Base-by-base conservation (phyloP, 306 rosid species). In the Cucumis hystrix region DNA sequence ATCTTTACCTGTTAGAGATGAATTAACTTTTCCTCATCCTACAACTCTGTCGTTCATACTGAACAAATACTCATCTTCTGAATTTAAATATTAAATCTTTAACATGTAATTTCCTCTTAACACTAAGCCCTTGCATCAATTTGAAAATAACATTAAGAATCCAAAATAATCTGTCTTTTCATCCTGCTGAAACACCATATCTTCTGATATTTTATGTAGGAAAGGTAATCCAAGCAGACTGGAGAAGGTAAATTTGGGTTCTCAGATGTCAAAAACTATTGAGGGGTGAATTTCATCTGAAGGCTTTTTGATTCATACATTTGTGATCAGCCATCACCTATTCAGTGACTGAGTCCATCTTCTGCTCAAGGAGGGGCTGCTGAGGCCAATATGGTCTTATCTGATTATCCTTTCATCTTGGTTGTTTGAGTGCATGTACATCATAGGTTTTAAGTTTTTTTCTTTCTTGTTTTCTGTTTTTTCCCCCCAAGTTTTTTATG, bases 341-440 rank as follows among this genome's bases (percentile, higher is more conserved):
- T 45, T 83, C 81, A 72, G 77, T 64, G 69, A 66, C 70, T 65
- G 64, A 82, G 86, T 80, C 78, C 82, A 82, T 84, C 54, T 74
- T 62, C 73, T 81, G 81, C 59, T 82, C 59, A 82, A 59, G 79
- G 60, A 80, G 74, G 82, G 86, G 30, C 47, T 89, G 92, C 77
- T 80, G 78, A 83, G 85, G 74, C 83, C 61, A 37, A 72, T 71
- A 83, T 47, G 40, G 80, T 75, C 79, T 78, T 78, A 61, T 62
- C 68, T 87, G 77, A 64, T 87, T 76, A 84, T 88, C 84, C 89
- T 87, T 89, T 88, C 84, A 75, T 78, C 84, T 83, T 84, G 87
- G 85, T 88, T 87, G 87, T 85, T 85, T 78, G 89, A 85, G 94
- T 89, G 96, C 87, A 87, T 92, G 98, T 92, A 91, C 96, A 91